phyloP scores from a whole-genome alignment of 2,329 filamentous ascomycete genomes.

The Mycosphaerella sp. region DNA sequence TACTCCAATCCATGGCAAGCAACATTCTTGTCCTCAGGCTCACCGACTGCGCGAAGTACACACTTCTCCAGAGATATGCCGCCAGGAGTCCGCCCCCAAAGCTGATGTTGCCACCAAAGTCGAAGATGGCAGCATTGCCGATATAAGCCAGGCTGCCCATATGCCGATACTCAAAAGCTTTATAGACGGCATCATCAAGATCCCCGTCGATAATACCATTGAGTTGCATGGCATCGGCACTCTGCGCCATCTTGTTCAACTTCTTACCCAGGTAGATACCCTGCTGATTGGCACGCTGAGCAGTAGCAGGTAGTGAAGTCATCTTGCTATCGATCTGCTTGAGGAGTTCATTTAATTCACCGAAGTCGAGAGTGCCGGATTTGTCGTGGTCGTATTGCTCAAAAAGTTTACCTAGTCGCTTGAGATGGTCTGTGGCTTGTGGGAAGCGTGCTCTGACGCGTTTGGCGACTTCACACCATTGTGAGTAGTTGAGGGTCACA shows the following conservation, averaged over 20 bases:
- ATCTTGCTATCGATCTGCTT: constrained; percentile 91
- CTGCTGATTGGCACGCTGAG: constrained; percentile 94
- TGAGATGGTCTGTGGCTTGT: constrained; percentile 79
- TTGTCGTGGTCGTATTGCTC: constrained; percentile 88
- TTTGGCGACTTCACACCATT: constrained; percentile 80
- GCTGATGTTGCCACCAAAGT: constrained; percentile 66
- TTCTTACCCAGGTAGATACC: constrained; percentile 88
- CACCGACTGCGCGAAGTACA: constrained; percentile 97
- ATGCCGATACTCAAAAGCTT: constrained; percentile 89
- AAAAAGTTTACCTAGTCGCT: constrained; percentile 85
- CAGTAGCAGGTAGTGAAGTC: constrained; percentile 88
- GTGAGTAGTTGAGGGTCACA: constrained; percentile 75
- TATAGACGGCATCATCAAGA: constrained; percentile 85
- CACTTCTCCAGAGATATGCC: constrained; percentile 91
- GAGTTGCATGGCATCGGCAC: constrained; percentile 64
- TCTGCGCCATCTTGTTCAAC: constrained; percentile 81
- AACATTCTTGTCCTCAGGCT: constrained; percentile 82
- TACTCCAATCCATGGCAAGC: constrained; percentile 98
- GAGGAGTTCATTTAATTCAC: constrained; percentile 80
- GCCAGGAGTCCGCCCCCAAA: constrained; percentile 79
- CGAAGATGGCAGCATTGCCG: constrained; percentile 93
- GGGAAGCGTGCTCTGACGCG: constrained; percentile 86
- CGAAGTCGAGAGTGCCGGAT: constrained; percentile 87
- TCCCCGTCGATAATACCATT: constrained; percentile 87
- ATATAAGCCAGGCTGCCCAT: constrained; percentile 90